These are phyloP conservation scores for Irpex sp. DNA, from an alignment of 1,284 basidiomycete species.

Conservation along the genomic window DNA sequence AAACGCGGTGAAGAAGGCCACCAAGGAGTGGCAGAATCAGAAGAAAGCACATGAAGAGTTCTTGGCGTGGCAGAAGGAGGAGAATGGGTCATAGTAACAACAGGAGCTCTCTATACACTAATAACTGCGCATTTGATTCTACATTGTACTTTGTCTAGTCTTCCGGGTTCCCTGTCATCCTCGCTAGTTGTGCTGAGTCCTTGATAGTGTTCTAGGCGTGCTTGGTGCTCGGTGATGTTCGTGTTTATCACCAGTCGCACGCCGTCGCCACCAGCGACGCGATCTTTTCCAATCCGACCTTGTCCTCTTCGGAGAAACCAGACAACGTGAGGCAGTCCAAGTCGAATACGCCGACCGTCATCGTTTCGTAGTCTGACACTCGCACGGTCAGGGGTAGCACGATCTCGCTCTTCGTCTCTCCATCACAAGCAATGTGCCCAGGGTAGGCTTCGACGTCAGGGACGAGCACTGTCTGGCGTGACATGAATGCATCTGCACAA, in stretches of 20 bases:
- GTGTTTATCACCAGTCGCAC: constrained; percentile 48
- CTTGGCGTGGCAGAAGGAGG: constrained; percentile 52
- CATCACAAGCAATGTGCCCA: constrained; percentile 89
- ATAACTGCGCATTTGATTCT: background rate
- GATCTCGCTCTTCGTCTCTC: constrained; percentile 82
- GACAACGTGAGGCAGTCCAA: constrained; percentile 73
- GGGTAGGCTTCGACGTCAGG: constrained; percentile 75
- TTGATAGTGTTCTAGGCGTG: no score
- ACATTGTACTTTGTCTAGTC: background rate
- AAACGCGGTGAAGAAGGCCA: constrained; percentile 74
- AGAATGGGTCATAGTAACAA: constrained; percentile 16
- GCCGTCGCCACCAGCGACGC: constrained; percentile 53
- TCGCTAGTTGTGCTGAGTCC: background rate
- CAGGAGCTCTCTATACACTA: background rate
- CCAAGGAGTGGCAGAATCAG: constrained; percentile 79
- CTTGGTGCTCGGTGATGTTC: no score
- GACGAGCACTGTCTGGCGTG: constrained; percentile 57
- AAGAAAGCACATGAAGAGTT: constrained; percentile 79
- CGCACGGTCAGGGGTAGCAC: constrained; percentile 68
- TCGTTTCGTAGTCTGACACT: constrained; percentile 25
- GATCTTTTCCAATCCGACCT: constrained; percentile 68
- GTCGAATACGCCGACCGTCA: constrained; percentile 76
- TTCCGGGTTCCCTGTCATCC: background rate
- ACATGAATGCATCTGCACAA: constrained; percentile 74
- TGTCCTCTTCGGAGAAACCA: constrained; percentile 77